phyloP scores from a whole-genome alignment of 1,139 yeast genomes.

The Casaregolazyma suthepensis region DNA sequence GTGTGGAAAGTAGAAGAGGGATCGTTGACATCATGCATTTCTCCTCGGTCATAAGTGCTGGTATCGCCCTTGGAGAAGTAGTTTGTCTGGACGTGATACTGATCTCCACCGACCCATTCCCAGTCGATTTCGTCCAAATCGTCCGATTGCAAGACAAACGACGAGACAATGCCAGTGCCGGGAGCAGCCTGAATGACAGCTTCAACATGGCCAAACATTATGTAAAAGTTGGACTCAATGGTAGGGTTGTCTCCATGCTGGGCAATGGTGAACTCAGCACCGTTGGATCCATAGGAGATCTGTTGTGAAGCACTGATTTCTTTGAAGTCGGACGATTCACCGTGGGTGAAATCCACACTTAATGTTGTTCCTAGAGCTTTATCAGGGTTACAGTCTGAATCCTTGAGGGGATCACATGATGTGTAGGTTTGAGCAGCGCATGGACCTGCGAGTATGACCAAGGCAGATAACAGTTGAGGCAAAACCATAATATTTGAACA shows the following conservation, averaged over 20 bases:
- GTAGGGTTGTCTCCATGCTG: conserved; percentile 71
- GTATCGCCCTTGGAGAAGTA: conserved; percentile 77
- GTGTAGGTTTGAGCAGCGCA: conserved; percentile 24
- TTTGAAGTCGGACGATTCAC: conserved; percentile 20
- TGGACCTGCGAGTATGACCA: background rate
- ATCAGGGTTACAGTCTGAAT: conserved; percentile 25
- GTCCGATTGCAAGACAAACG: conserved; percentile 77
- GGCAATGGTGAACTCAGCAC: conserved; percentile 53
- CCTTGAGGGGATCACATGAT: conserved; percentile 27
- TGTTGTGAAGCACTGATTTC: conserved; percentile 17
- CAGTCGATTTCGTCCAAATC: conserved; percentile 82
- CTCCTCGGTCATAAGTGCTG: conserved; percentile 70
- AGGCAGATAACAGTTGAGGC: background rate
- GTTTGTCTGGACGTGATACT: conserved; percentile 68
- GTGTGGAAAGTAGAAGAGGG: conserved; percentile 57
- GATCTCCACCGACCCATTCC: conserved; percentile 79
- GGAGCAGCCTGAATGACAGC: conserved; percentile 63
- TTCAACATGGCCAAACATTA: conserved; percentile 82
- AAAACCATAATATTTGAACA: background rate
- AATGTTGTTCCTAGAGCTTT: conserved; percentile 29
- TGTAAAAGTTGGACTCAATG: conserved; percentile 65
- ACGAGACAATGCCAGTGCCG: conserved; percentile 73
- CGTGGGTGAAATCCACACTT: conserved; percentile 25
- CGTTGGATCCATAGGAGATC: conserved; percentile 39
- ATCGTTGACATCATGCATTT: conserved; percentile 49